These are phyloP conservation scores for Vaccinium myrtillus DNA, from an alignment of 148 eudicot genomes.

Conservation along the genomic window DNA sequence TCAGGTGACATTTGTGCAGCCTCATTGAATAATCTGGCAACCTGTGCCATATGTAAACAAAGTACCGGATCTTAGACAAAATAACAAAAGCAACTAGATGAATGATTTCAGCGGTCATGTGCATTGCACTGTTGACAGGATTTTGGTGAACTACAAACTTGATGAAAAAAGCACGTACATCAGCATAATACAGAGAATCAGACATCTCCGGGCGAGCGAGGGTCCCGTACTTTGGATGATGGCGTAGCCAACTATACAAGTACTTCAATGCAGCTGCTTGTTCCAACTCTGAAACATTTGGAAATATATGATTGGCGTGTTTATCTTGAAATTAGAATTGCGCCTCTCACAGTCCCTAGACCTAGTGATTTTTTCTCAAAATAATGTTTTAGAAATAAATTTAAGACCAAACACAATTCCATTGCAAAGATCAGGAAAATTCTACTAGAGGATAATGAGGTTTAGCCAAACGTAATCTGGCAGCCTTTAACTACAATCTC, in stretches of 20 bases:
- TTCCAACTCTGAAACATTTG: slow-evolving; percentile 70
- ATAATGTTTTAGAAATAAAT: background rate
- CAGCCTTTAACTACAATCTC: background rate
- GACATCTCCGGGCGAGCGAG: slow-evolving; percentile 62
- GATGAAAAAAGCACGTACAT: slow-evolving; percentile 48
- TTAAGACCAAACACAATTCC: background rate
- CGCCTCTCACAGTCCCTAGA: background rate
- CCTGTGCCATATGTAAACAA: slow-evolving; percentile 43
- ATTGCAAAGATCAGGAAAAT: background rate
- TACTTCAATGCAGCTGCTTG: slow-evolving; percentile 88
- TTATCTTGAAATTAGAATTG: background rate
- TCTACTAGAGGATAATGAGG: background rate
- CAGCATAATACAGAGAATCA: slow-evolving; percentile 72
- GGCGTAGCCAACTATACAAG: slow-evolving; percentile 78
- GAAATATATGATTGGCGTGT: background rate
- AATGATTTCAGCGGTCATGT: background rate
- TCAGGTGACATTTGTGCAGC: slow-evolving; percentile 92
- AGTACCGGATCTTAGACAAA: slow-evolving; percentile 13
- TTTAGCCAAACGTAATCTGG: background rate
- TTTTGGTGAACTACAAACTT: background rate
- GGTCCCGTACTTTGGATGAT: slow-evolving; percentile 79
- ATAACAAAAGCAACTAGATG: slow-evolving; percentile 2
- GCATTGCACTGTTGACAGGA: background rate
- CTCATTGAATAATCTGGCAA: slow-evolving; percentile 69
- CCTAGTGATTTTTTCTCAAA: background rate